phyloP scores from a whole-genome alignment of 2,329 filamentous ascomycete genomes.

The Fusarium euwallaceae region DNA sequence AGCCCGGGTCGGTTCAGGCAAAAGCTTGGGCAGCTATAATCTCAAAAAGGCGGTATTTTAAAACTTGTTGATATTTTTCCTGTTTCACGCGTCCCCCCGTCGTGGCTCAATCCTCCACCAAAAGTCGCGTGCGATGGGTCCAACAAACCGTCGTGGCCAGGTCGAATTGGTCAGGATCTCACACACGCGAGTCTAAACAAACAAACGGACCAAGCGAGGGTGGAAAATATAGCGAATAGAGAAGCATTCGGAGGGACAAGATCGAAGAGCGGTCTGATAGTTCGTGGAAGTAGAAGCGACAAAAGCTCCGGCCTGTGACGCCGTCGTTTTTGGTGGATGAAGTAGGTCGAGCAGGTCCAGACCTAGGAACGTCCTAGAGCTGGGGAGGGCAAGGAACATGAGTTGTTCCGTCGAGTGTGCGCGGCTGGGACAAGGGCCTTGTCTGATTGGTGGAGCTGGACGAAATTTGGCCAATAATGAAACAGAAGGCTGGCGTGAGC shows the following conservation, averaged over 20 bases:
- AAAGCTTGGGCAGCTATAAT: neutral
- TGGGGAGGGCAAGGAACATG: conserved; percentile 28
- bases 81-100: conserved; percentile 21
- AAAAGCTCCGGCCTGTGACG: conserved; percentile 29
- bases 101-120: conserved; percentile 21
- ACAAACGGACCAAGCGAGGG: conserved; percentile 18
- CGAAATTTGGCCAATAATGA: conserved; percentile 3
- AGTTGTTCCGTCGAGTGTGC: conserved; percentile 42
- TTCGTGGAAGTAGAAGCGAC: conserved; percentile 15
- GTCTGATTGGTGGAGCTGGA: conserved; percentile 1
- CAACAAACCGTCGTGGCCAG: conserved; percentile 38
- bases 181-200: conserved; percentile 36
- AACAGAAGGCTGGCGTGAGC: conserved; percentile 6
- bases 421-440: conserved; percentile 5
- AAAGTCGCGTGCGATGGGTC: conserved; percentile 36
- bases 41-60: conserved; percentile 2
- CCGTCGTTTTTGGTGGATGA: conserved; percentile 27
- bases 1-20: conserved; percentile 2
- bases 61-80: conserved; percentile 22
- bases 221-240: neutral
- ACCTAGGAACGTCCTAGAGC: conserved; percentile 22
- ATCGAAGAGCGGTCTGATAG: neutral
- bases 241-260: neutral
- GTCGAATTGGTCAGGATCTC: conserved; percentile 40
- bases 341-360: conserved; percentile 7